Percentiles rank a stretch among this genome's conserved stretches.
phyloP scores from a whole-genome alignment of 768 basidiomycete genomes.

The Austroboletus festivus region DNA sequence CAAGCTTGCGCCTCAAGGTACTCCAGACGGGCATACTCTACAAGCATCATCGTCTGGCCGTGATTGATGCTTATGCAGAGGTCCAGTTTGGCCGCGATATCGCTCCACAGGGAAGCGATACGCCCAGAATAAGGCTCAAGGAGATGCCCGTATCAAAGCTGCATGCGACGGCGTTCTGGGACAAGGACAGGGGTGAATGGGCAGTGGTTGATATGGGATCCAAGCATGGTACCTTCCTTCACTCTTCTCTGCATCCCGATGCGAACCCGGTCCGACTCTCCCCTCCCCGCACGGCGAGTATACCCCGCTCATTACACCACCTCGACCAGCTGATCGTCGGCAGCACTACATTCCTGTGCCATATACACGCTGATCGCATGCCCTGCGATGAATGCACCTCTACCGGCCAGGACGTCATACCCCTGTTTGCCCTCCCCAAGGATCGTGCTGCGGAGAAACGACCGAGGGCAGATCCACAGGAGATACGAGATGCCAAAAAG shows the following conservation, averaged over 20 bases:
- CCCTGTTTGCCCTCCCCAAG: conserved; percentile 41
- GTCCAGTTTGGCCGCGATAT: conserved; percentile 74
- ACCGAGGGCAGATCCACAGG: conserved; percentile 12
- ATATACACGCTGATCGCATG: conserved; percentile 60
- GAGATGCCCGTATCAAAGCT: conserved; percentile 84
- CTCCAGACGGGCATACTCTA: conserved; percentile 46
- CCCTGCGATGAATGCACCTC: conserved; percentile 63
- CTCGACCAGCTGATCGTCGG: conserved; percentile 66
- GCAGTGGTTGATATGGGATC: conserved; percentile 82
- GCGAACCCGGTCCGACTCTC: conserved; percentile 52
- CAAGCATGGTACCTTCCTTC: conserved; percentile 78
- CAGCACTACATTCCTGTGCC: conserved; percentile 65
- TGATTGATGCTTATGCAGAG: conserved; percentile 62
- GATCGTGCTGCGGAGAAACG: conserved; percentile 21
- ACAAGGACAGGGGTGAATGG: conserved; percentile 58
- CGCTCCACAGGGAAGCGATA: conserved; percentile 45
- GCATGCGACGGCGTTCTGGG: conserved; percentile 76
- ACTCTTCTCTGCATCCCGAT: conserved; percentile 17
- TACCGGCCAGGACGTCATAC: conserved; percentile 52
- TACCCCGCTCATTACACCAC: conserved; percentile 61
- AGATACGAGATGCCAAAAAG: conserved; percentile 50
- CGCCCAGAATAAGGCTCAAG: conserved; percentile 68
- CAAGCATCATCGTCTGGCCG: conserved; percentile 47
- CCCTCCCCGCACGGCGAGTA: conserved; percentile 60
- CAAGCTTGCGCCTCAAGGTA: conserved; percentile 38